A percentile compares a stretch with the other conserved stretches of the same genome.
Conservation (phyloP, 2,329 filamentous ascomycete genomes). For the Daldinia eschscholtzii region DNA sequence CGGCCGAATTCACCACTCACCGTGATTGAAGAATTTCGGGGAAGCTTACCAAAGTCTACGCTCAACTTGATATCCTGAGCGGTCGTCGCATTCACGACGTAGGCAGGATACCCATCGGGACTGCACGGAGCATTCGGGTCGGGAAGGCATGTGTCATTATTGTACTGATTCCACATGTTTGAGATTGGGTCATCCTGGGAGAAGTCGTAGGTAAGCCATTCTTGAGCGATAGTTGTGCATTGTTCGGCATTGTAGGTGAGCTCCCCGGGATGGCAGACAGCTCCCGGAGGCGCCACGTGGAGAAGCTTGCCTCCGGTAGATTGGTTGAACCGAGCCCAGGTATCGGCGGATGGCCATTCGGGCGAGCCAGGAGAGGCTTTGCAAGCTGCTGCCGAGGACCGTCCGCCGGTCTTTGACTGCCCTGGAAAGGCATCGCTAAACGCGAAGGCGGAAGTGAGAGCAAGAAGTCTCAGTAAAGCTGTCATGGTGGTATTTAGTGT, state of each 20-base stretch:
- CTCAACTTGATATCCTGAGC: slow-evolving; percentile 53
- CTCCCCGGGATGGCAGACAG: slow-evolving; percentile 59
- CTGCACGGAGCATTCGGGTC: slow-evolving; percentile 55
- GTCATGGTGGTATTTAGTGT: slow-evolving; percentile 19
- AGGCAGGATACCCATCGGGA: slow-evolving; percentile 56
- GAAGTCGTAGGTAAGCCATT: slow-evolving; percentile 54
- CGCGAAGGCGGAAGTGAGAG: slow-evolving; percentile 13
- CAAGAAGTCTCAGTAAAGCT: slow-evolving; percentile 11
- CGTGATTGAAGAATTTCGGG: neutral
- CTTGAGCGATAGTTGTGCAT: slow-evolving; percentile 52
- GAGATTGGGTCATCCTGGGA: slow-evolving; percentile 57
- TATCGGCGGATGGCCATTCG: slow-evolving; percentile 61
- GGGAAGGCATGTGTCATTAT: slow-evolving; percentile 66
- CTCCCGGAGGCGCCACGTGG: slow-evolving; percentile 58
- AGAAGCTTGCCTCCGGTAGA: slow-evolving; percentile 60
- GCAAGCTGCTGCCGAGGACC: neutral
- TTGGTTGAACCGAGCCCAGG: slow-evolving; percentile 62
- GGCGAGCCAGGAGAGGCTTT: slow-evolving; percentile 19
- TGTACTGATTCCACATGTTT: slow-evolving; percentile 58
- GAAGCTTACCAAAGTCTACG: slow-evolving; percentile 59
- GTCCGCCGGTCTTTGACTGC: slow-evolving; percentile 1
- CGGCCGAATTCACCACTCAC: neutral
- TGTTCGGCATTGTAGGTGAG: slow-evolving; percentile 49
- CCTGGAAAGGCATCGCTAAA: slow-evolving; percentile 22
- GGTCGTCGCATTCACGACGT: slow-evolving; percentile 57